Evolutionary conservation across 2,329 filamentous ascomycete genomes (phyloP), one percentile per base, ranked within the genome.

Genomic region (Fusarium sp.): DNA sequence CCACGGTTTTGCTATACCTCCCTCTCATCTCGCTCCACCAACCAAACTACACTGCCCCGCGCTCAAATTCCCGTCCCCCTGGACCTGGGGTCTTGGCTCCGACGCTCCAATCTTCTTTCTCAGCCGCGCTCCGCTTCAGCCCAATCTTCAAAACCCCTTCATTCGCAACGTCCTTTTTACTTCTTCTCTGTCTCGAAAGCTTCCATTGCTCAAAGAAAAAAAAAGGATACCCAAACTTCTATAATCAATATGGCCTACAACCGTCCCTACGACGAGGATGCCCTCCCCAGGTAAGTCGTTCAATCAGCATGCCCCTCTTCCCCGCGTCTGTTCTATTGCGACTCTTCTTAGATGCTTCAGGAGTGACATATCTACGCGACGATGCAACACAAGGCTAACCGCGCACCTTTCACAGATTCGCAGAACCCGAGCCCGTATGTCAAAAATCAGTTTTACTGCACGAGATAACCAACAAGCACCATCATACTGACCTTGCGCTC

Each of bases 221-320:
- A 27, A 44, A 45, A 27, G 32, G 9, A 52, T n/a, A 39, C 11
- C 37, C 37, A 14, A 48, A 38, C 19, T 25, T 19, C 11, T 19
- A 38, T 42, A 43, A 53, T 46, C 42, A 61, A 21, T 59, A 98
- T 98, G 94, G 94, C 94, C 53, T 98, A 98, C 83, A 96, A 96
- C 79, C 88, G 88, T 76, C 86, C 89, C 52, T 95, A 93, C 80
- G 96, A 99, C 76, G 93, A 93, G 31, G 94, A 99, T 81, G 91
- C 93, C 74, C 87, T 99, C 64, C 94, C 94, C 73, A 92, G 92
- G 90, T 95, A 53, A 49, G 55, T 57, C 33, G 31, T 19, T 42
- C 48, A 48, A 29, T 31, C 55, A 42, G 17, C 32, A 21, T 62
- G 49, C 57, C 60, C 61, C 56, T 57, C 66, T 29, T 78, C 29